Base-by-base conservation (phyloP, 2,329 filamentous ascomycete species). In the Raffaelea ambrosiae region DNA sequence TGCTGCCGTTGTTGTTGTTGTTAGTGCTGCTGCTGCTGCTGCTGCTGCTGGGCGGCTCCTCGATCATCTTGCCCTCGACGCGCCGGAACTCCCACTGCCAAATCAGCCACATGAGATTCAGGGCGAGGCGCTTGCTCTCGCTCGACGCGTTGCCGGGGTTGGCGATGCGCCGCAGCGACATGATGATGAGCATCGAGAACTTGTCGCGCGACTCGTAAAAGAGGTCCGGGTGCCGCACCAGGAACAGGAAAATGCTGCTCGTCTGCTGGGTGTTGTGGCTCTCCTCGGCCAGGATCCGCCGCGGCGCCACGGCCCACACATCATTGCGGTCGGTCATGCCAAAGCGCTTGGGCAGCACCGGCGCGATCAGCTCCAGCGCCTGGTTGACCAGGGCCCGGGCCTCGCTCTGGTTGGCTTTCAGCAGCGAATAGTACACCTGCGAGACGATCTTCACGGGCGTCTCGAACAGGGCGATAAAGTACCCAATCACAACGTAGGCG, bases 391-490 rank as follows among this genome's bases (percentile, higher is more conserved):
- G 70, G 13, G 88, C 82, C 48, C 91, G 82, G 19, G 91, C 93
- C 67, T 98, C 93, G 50, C 94, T 95, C 62, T 97, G 91, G 61
- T 95, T 95, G 1, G 91, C 90, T 64, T 88, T 86, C 21, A 98
- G 70, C 16, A 98, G 74, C 2, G 89, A 89, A 54, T 93, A 83
- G 61, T 98, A 98, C 20, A 98, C 90, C 63, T 97, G 91, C 19
- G 86, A 86, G 3, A 93, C 89, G 48, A 98, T 97, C 74, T 97
- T 98, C 13, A 87, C 77, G 0, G 93, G 94, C 0, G 93, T 97
- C 58, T 98, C 94, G 61, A 95, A 98, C 54, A 94, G 86, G 1
- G 88, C 88, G 58, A 98, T 96, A 69, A 98, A 98, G 66, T 96
- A 98, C 3, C 88, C 89, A 52, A 98, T 94, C 5, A 98, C 81